Conservation (phyloP, 306 rosid species). For the Psophocarpus tetragonolobus region DNA sequence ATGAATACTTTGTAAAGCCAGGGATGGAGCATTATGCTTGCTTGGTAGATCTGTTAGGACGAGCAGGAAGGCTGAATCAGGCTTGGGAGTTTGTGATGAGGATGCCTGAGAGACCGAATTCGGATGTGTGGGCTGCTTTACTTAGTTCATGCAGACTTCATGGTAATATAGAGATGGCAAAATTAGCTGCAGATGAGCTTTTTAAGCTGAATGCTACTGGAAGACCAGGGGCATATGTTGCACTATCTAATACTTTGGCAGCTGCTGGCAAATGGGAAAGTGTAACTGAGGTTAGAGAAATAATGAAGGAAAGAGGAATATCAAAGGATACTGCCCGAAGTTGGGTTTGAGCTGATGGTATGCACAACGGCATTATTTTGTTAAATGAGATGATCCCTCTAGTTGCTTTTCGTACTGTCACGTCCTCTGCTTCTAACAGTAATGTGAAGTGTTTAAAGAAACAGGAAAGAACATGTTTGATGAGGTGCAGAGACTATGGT, state of each 20-base stretch:
- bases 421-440: slow-evolving; percentile 5
- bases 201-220: slow-evolving; percentile 62
- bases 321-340: slow-evolving; percentile 71
- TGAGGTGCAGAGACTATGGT: slow-evolving; percentile 5
- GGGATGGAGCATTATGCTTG: slow-evolving; percentile 93
- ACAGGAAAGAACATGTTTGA: neutral
- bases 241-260: slow-evolving; percentile 84
- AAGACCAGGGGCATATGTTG: slow-evolving; percentile 86
- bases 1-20: slow-evolving; percentile 62
- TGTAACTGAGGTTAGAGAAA: slow-evolving; percentile 83
- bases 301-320: slow-evolving; percentile 70
- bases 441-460: slow-evolving; percentile 9
- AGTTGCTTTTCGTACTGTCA: neutral
- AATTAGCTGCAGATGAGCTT: slow-evolving; percentile 66
- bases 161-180: slow-evolving; percentile 75
- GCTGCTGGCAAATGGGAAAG: slow-evolving; percentile 88
- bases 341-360: slow-evolving; percentile 64
- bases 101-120: slow-evolving; percentile 77
- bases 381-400: slow-evolving; percentile 16
- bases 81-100: slow-evolving; percentile 74
- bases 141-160: slow-evolving; percentile 85
- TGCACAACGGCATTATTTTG: neutral
- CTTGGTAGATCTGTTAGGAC: slow-evolving; percentile 87
- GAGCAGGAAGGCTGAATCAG: slow-evolving; percentile 66
- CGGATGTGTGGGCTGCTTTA: slow-evolving; percentile 90